phyloP scores from a whole-genome alignment of 208 protist genomes.

The Acanthamoeba sp. region DNA sequence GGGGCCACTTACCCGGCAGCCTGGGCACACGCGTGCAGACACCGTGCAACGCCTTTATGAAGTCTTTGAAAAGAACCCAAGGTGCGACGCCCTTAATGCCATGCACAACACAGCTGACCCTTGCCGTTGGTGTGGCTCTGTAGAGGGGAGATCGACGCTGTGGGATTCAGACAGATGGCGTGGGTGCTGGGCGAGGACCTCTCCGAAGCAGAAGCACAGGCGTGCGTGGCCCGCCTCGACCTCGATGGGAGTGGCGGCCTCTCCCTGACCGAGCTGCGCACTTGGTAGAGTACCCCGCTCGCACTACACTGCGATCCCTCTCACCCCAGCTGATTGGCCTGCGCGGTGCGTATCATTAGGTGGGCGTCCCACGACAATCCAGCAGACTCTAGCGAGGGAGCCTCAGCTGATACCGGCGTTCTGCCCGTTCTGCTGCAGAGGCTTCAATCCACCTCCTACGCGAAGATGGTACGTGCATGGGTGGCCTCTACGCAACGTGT shows the following conservation, averaged over 20 bases:
- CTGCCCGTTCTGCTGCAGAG: background rate
- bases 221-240: constrained; percentile 42
- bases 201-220: background rate
- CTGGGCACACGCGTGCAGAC: too few species aligned
- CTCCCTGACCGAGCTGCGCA: background rate
- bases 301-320: background rate
- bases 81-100: too few species aligned
- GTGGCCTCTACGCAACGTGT: background rate
- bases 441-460: background rate
- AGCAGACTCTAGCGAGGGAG: background rate
- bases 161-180: constrained; percentile 1
- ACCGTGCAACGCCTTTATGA: background rate
- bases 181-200: constrained; percentile 33
- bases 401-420: background rate
- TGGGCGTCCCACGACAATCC: background rate
- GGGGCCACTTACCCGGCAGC: too few species aligned
- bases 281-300: background rate
- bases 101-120: too few species aligned
- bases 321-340: background rate
- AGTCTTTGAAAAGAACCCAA: background rate
- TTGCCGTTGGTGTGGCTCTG: background rate
- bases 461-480: background rate
- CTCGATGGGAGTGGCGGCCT: constrained; percentile 36
- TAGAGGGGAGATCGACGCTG: constrained; percentile 44
- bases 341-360: background rate